Evolutionary conservation across 1,139 yeast genomes (phyloP).

Genomic region (Scheffersomyces insectosa): DNA sequence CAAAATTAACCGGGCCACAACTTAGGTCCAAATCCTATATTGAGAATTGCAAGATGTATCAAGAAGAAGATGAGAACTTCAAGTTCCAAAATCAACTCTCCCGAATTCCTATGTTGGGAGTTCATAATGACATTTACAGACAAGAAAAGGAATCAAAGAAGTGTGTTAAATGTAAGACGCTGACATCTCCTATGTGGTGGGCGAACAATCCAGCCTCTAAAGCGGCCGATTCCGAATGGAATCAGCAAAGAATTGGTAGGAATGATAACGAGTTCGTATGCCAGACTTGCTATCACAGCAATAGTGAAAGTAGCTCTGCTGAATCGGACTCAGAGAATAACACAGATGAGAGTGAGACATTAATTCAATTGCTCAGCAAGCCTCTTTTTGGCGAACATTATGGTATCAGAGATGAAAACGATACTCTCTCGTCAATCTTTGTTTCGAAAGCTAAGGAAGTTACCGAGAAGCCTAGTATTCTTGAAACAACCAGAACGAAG

Average conservation of each 20-base stretch:
- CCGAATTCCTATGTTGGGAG: conserved; percentile 1
- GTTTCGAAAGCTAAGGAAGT: neutral
- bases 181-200: conserved; percentile 47
- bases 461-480: neutral
- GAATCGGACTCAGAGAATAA: conserved; percentile 9
- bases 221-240: conserved; percentile 7
- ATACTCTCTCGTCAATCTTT: conserved; percentile 21
- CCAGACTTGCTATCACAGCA: conserved; percentile 34
- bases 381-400: conserved; percentile 37
- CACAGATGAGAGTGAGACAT: conserved; percentile 13
- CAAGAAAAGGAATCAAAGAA: conserved; percentile 4
- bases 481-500: conserved; percentile 17
- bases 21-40: conserved; percentile 32
- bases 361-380: conserved; percentile 24
- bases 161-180: conserved; percentile 27
- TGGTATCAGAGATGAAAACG: conserved; percentile 32
- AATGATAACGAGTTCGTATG: conserved; percentile 18
- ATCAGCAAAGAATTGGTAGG: conserved; percentile 1
- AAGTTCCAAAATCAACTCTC: conserved; percentile 6
- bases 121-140: conserved; percentile 9
- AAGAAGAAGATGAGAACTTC: conserved; percentile 12
- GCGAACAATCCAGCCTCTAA: conserved; percentile 3
- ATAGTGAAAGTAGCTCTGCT: conserved; percentile 1
- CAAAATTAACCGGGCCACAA: conserved; percentile 32
- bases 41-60: conserved; percentile 18